These are phyloP conservation scores for Cladosporium sp. DNA, from an alignment of 2,329 filamentous ascomycete species.

Conservation along the genomic window DNA sequence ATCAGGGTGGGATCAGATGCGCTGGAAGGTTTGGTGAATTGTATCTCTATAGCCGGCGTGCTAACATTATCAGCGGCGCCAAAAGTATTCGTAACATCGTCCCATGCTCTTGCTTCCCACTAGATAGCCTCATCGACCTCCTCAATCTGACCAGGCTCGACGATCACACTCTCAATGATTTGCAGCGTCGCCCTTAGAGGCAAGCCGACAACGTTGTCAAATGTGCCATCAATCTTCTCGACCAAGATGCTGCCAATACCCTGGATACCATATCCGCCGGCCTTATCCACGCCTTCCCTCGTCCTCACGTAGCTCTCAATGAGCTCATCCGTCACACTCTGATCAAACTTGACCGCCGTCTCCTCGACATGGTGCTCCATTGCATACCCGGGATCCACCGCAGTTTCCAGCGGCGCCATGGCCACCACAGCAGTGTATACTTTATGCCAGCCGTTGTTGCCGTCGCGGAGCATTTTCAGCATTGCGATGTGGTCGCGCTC, in stretches of 20 bases:
- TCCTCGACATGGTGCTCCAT: constrained; percentile 81
- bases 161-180: constrained; percentile 81
- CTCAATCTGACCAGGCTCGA: constrained; percentile 61
- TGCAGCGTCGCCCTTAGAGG: constrained; percentile 74
- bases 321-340: constrained; percentile 69
- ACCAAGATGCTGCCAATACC: constrained; percentile 82
- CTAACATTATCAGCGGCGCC: background rate
- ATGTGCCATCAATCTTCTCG: constrained; percentile 80
- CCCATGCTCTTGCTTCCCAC: background rate
- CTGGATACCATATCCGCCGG: constrained; percentile 92
- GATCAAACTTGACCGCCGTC: constrained; percentile 83
- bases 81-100: background rate
- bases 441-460: constrained; percentile 58
- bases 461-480: constrained; percentile 77
- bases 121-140: constrained; percentile 38
- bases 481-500: constrained; percentile 79
- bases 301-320: constrained; percentile 76
- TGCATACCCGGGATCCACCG: constrained; percentile 78
- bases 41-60: background rate
- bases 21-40: too few species aligned
- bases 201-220: constrained; percentile 91
- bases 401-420: constrained; percentile 77
- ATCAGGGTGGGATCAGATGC: too few species aligned
- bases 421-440: constrained; percentile 82
- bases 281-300: constrained; percentile 91